phyloP scores from a whole-genome alignment of 371 early-diverging fungal genomes.

The Mucor ambiguus region DNA sequence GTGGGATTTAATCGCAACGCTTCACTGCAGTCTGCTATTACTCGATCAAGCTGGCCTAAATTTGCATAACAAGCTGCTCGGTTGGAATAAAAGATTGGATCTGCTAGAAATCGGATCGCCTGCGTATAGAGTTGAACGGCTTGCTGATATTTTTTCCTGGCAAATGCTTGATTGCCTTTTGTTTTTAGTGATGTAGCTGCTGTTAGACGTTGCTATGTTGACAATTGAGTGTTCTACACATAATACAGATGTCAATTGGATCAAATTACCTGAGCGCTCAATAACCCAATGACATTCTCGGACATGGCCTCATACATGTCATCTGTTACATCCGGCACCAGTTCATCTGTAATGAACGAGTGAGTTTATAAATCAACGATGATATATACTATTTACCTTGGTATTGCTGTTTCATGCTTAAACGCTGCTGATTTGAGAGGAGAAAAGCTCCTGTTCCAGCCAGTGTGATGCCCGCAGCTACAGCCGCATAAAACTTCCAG shows the following conservation, averaged over 20 bases:
- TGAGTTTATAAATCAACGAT: not conserved
- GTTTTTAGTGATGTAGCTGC: conserved; percentile 75
- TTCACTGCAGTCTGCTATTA: conserved; percentile 66
- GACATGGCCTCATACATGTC: conserved; percentile 55
- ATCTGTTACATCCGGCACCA: conserved; percentile 14
- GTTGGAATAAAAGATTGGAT: conserved; percentile 92
- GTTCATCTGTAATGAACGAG: not conserved
- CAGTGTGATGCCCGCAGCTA: conserved; percentile 62
- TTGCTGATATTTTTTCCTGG: conserved; percentile 75
- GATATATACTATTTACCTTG: not conserved
- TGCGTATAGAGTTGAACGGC: conserved; percentile 88
- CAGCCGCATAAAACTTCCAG: conserved; percentile 75
- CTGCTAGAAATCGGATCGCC: conserved; percentile 76
- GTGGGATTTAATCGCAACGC: conserved; percentile 74
- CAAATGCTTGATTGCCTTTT: conserved; percentile 85
- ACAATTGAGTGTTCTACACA: not conserved
- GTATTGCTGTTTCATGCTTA: not conserved
- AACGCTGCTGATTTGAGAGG: conserved; percentile 38
- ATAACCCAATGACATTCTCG: conserved; percentile 57
- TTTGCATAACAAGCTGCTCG: conserved; percentile 96
- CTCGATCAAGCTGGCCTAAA: conserved; percentile 74
- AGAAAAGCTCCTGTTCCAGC: conserved; percentile 72
- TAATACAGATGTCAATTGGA: not conserved
- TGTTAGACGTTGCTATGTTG: conserved; percentile 55
- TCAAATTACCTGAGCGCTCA: conserved; percentile 49